Conservation (phyloP, 2,329 filamentous ascomycete genomes). For the Talaromyces islandicus region DNA sequence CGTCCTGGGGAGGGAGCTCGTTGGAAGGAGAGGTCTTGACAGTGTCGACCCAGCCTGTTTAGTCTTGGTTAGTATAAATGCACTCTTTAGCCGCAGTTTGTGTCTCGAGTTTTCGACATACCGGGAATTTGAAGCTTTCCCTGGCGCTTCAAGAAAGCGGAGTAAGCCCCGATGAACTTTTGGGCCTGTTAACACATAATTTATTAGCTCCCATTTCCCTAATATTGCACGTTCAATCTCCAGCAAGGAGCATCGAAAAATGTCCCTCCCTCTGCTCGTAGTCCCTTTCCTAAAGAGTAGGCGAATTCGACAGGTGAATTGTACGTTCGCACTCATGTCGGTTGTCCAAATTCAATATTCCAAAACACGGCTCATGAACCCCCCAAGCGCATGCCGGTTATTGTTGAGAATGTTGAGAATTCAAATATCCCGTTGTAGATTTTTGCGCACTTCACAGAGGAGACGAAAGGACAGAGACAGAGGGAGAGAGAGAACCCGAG, state of each 20-base stretch:
- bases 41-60: constrained; percentile 91
- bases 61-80: neutral
- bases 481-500: neutral
- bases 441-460: neutral
- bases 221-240: neutral
- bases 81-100: neutral
- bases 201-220: constrained; percentile 12
- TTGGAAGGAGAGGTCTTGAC: constrained; percentile 97
- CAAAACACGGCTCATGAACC: neutral
- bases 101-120: constrained; percentile 35
- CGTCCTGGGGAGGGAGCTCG: constrained; percentile 95
- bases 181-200: constrained; percentile 46
- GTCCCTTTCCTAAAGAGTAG: constrained; percentile 12
- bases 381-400: neutral
- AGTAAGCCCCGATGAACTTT: constrained; percentile 64
- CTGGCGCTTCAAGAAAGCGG: constrained; percentile 65
- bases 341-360: neutral
- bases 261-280: neutral
- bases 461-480: neutral
- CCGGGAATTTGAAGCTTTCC: constrained; percentile 65
- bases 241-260: neutral
- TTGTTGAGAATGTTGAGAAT: neutral
- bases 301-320: neutral
- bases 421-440: neutral
- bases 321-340: neutral